Percentiles rank a stretch among this genome's conserved stretches.
Evolutionary conservation across 345 rosid genomes (phyloP).

Genomic region (Lumnitzera racemosa): DNA sequence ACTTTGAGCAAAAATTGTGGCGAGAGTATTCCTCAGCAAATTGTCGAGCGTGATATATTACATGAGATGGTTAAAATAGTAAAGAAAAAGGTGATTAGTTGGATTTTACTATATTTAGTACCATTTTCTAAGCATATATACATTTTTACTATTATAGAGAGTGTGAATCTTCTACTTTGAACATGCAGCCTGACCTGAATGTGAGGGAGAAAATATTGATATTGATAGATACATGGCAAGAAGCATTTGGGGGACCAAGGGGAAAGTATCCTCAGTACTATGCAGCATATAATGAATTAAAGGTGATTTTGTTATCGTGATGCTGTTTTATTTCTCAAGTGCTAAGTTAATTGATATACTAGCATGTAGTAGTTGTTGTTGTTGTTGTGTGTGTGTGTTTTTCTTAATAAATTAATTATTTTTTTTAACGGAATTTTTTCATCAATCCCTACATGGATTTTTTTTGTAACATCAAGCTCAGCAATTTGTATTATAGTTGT

Average conservation of each 20-base stretch:
- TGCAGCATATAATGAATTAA: constrained; percentile 81
- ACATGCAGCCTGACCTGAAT: constrained; percentile 80
- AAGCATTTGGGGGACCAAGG: constrained; percentile 73
- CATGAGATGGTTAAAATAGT: constrained; percentile 97
- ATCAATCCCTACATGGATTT: constrained; percentile 1
- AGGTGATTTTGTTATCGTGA: constrained; percentile 31
- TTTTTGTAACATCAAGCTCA: not conserved
- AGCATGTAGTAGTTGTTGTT: not conserved
- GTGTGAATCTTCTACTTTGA: constrained; percentile 4
- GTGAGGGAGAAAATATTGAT: constrained; percentile 90
- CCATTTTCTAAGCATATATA: constrained; percentile 8
- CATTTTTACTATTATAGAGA: not conserved
- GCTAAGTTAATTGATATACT: not conserved
- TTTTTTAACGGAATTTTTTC: not conserved
- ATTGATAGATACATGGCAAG: constrained; percentile 62
- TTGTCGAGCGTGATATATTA: constrained; percentile 82
- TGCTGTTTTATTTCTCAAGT: constrained; percentile 2
- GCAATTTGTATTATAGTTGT: too few relatives aligned
- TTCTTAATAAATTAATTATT: not conserved
- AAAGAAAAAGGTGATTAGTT: constrained; percentile 75
- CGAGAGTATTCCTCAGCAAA: constrained; percentile 75
- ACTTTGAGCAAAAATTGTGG: constrained; percentile 94
- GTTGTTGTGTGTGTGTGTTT: not conserved
- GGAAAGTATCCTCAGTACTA: constrained; percentile 86
- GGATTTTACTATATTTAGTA: constrained; percentile 1